These are phyloP conservation scores for Podaxis sp. DNA, from an alignment of 768 basidiomycete species.

Conservation along the genomic window DNA sequence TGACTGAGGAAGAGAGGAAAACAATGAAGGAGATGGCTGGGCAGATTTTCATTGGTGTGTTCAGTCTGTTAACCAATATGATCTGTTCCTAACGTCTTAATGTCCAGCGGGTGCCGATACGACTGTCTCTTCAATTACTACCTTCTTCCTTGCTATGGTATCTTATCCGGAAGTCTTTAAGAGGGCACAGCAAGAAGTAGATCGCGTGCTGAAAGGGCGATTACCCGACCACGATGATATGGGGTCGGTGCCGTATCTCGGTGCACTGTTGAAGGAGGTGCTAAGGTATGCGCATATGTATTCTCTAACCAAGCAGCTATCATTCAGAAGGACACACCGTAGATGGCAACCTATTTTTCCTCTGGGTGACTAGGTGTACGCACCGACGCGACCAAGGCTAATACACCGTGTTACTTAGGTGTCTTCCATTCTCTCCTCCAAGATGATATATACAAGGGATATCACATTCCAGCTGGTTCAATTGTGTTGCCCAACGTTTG, in stretches of 20 bases:
- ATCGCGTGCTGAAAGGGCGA: conserved; percentile 26
- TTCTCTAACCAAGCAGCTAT: conserved; percentile 15
- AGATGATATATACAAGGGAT: conserved; percentile 18
- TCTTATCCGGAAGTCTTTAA: conserved; percentile 33
- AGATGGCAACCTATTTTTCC: conserved; percentile 12
- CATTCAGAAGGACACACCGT: background rate
- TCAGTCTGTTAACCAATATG: background rate
- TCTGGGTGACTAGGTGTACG: background rate
- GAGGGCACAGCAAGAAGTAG: conserved; percentile 40
- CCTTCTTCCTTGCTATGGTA: conserved; percentile 19
- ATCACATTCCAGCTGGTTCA: conserved; percentile 16
- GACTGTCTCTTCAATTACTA: conserved; percentile 7
- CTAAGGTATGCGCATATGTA: conserved; percentile 13
- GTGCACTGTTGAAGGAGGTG: conserved; percentile 22
- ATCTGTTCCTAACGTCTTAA: background rate
- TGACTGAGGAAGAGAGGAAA: conserved; percentile 10
- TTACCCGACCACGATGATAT: conserved; percentile 22
- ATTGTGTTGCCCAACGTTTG: conserved; percentile 15
- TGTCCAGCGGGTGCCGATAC: conserved; percentile 15
- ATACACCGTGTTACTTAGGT: conserved; percentile 33
- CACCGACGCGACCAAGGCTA: conserved; percentile 16
- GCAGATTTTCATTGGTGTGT: conserved; percentile 20
- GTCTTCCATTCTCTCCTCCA: conserved; percentile 19
- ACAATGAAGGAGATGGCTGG: conserved; percentile 20
- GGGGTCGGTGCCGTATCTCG: conserved; percentile 20